phyloP scores from a whole-genome alignment of 2,329 filamentous ascomycete species.

The Nothomitra cinnamomea region DNA sequence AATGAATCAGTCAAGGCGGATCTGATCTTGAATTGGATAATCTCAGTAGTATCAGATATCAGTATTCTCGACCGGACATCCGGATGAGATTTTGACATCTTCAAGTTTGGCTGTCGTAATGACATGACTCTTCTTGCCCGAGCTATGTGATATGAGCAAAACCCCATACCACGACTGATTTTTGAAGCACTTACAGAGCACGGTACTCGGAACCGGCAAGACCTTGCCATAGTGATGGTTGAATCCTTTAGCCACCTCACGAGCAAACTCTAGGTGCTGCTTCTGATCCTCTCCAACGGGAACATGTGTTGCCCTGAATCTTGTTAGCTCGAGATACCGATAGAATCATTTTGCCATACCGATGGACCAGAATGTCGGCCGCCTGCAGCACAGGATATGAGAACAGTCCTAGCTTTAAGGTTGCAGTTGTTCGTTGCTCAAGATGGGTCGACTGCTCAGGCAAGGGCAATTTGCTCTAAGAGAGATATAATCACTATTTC shows the following conservation, averaged over 20 bases:
- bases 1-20: conserved; percentile 61
- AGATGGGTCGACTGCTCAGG: conserved; percentile 39
- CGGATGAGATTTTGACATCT: conserved; percentile 87
- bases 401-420: conserved; percentile 75
- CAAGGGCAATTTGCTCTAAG: conserved; percentile 57
- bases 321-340: conserved; percentile 7
- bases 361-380: conserved; percentile 79
- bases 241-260: conserved; percentile 74
- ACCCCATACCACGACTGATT: background rate
- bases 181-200: conserved; percentile 43
- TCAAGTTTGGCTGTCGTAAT: conserved; percentile 54
- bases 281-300: conserved; percentile 91
- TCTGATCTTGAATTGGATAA: conserved; percentile 53
- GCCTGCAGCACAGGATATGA: conserved; percentile 93
- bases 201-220: conserved; percentile 50
- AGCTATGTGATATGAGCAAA: conserved; percentile 27
- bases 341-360: conserved; percentile 26
- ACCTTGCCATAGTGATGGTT: conserved; percentile 52
- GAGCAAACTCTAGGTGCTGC: conserved; percentile 86
- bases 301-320: conserved; percentile 64
- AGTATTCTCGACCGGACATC: conserved; percentile 62
- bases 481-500: background rate
- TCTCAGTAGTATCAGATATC: conserved; percentile 51
- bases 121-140: conserved; percentile 81
- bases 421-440: conserved; percentile 40